Conservation (phyloP, 768 basidiomycete genomes). For the Agaricus subrufescens region DNA sequence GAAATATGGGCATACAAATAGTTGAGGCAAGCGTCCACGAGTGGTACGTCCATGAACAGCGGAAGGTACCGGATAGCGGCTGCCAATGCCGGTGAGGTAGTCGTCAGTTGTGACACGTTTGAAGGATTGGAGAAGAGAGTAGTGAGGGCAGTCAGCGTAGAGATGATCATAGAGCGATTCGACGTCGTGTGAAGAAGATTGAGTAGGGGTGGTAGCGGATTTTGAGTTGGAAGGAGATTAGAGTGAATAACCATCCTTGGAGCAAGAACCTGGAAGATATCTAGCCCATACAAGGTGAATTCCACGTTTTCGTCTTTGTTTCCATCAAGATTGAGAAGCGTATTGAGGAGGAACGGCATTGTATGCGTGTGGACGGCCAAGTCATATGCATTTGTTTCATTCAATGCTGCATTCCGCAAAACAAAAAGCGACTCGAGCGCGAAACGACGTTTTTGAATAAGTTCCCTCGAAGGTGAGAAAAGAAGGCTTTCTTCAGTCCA, state of each 20-base stretch:
- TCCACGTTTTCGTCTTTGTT: slow-evolving; percentile 67
- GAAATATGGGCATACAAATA: slow-evolving; percentile 75
- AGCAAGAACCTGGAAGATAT: slow-evolving; percentile 65
- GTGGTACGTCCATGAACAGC: slow-evolving; percentile 60
- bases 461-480: slow-evolving; percentile 51
- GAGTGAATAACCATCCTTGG: slow-evolving; percentile 33
- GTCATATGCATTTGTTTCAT: slow-evolving; percentile 61
- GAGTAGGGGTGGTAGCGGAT: slow-evolving; percentile 55
- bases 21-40: slow-evolving; percentile 70
- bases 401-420: slow-evolving; percentile 78
- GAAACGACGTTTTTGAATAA: slow-evolving; percentile 56
- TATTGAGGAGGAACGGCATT: slow-evolving; percentile 58
- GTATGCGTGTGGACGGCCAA: slow-evolving; percentile 58
- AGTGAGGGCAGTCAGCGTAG: slow-evolving; percentile 56
- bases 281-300: slow-evolving; percentile 66
- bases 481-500: slow-evolving; percentile 36
- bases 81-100: slow-evolving; percentile 54
- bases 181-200: slow-evolving; percentile 50
- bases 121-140: slow-evolving; percentile 56
- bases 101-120: slow-evolving; percentile 49
- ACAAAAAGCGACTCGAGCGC: slow-evolving; percentile 85
- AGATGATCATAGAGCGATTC: slow-evolving; percentile 75
- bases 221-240: slow-evolving; percentile 26
- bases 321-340: slow-evolving; percentile 57
- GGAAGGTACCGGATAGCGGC: slow-evolving; percentile 71